Base-by-base conservation (phyloP, 169 alveolate species). In the Cryptosporidium bovis region DNA sequence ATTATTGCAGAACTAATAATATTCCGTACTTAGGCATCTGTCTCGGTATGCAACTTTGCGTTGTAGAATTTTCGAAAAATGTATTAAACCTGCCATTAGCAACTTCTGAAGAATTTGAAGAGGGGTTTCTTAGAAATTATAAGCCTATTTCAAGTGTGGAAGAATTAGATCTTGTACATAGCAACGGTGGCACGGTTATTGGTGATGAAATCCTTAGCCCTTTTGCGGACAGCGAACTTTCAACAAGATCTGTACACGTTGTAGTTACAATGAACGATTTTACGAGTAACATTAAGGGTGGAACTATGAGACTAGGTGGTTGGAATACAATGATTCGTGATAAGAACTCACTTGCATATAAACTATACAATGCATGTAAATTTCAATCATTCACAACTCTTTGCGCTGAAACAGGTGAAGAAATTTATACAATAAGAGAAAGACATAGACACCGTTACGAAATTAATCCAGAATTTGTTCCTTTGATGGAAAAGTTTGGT, bases 361-460 rank as follows among this genome's bases (percentile, higher is more conserved):
- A 92, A 66, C 83, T 96, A 27, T 97, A 97, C 82, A 60, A 77
- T 60, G 31, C 34, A 64, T 18, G 87, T 46, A 60, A 58, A 20
- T 77, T 77, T 60, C 87, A 56, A 15, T 77, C 71, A 46, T 77
- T 62, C 16, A 77, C 87, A 13, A 77, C 87, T 29, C 60, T 77
- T 40, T 77, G 87, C 40, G 8, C 69, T 15, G 87, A 77, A 16
- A 77, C 87, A 44, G 87, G 87, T 1, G 96, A 93, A 77, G 92
- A 94, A 67, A 91, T 85, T 16, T 84, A 90, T 16, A 92, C 89
- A 50, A 93, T 96, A 64, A 93, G 69, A 67, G 99, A 97, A 89
- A 93, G 99, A 68, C 98, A 96, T 84, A 91, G 99, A 71, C 99
- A 97, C 90, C 82, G 99, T 68, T 97, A 93, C 71, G 98, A 96